phyloP scores from a whole-genome alignment of 257 asterid species.

The Primulina eburnea region DNA sequence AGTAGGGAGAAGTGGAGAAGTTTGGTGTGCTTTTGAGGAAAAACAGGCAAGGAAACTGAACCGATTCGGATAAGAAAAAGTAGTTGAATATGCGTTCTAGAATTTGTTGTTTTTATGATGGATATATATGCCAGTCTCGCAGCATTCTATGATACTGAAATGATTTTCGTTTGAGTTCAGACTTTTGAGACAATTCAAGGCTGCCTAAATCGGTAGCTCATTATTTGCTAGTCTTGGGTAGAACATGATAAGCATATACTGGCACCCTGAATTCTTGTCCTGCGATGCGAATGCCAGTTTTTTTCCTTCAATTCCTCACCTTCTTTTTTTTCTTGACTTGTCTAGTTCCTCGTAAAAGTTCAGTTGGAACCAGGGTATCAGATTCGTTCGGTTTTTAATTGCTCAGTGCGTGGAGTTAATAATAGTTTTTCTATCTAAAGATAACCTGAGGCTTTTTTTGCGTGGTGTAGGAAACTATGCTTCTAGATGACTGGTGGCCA shows the following conservation, averaged over 20 bases:
- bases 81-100: slow-evolving; percentile 12
- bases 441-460: not conserved
- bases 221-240: not conserved
- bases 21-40: slow-evolving; percentile 5
- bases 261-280: slow-evolving; percentile 14
- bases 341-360: slow-evolving; percentile 3
- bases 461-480: not conserved
- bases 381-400: not conserved
- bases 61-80: slow-evolving; percentile 6
- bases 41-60: slow-evolving; percentile 13
- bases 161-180: slow-evolving; percentile 14
- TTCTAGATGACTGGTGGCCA: not conserved
- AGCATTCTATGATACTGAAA: slow-evolving; percentile 13
- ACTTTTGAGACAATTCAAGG: slow-evolving; percentile 10
- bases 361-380: slow-evolving; percentile 8
- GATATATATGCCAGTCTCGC: slow-evolving; percentile 11
- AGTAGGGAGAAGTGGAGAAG: slow-evolving; percentile 10
- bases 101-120: slow-evolving; percentile 7
- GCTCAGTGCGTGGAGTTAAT: no score
- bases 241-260: slow-evolving; percentile 7
- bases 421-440: not conserved
- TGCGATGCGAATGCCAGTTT: not conserved
- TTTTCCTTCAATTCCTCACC: not conserved
- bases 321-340: not conserved
- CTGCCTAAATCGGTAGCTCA: slow-evolving; percentile 1